Conservation (phyloP, 2,329 filamentous ascomycete species). For the Macroventuria anomochaeta region DNA sequence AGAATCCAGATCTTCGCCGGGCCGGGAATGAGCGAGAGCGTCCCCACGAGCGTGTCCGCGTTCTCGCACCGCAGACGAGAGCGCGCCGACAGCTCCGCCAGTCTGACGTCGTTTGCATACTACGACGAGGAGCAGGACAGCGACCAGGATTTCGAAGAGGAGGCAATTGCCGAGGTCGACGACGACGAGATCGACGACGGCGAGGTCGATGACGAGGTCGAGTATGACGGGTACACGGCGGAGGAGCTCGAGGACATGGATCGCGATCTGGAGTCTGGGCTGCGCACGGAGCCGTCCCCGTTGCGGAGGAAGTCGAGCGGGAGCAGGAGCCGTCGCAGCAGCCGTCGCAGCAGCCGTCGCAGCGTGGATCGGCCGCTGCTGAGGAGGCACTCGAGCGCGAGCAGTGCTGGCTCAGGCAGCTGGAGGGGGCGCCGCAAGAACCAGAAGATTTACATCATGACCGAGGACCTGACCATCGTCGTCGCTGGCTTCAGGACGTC, state of each 20-base stretch:
- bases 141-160: constrained; percentile 36
- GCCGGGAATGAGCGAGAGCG: constrained; percentile 83
- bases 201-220: no score
- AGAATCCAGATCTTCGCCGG: constrained; percentile 76
- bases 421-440: constrained; percentile 68
- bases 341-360: constrained; percentile 59
- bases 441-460: constrained; percentile 92
- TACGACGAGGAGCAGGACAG: constrained; percentile 74
- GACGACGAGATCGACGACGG: constrained; percentile 44
- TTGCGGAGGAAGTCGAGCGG: constrained; percentile 68
- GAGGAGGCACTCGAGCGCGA: constrained; percentile 72
- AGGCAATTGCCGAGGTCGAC: constrained; percentile 35
- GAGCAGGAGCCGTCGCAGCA: constrained; percentile 62
- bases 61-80: constrained; percentile 79
- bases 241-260: constrained; percentile 53
- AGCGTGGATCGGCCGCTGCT: constrained; percentile 68
- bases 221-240: constrained; percentile 45
- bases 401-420: constrained; percentile 70
- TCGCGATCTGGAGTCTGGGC: constrained; percentile 53
- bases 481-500: constrained; percentile 90
- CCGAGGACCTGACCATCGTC: constrained; percentile 92
- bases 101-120: constrained; percentile 72
- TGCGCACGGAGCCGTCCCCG: constrained; percentile 29
- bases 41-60: constrained; percentile 92
- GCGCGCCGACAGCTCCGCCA: constrained; percentile 83